These are phyloP conservation scores for Russula vinacea DNA, from an alignment of 768 basidiomycete species.

Conservation along the genomic window DNA sequence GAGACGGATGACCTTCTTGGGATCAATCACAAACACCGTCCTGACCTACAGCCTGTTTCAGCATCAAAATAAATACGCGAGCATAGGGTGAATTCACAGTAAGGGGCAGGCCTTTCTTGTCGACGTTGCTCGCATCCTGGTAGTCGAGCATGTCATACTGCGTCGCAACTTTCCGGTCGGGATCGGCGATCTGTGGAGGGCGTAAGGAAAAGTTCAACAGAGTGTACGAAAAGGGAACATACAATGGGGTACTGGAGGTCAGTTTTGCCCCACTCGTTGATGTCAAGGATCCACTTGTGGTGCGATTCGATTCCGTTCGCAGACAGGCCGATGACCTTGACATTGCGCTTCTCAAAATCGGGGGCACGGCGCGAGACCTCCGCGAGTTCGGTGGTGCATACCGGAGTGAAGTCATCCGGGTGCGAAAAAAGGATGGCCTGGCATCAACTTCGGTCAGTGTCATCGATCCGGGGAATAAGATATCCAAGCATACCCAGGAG, in stretches of 20 bases:
- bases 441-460: neutral
- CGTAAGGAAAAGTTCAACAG: neutral
- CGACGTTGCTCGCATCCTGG: conserved; percentile 88
- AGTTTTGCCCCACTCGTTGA: conserved; percentile 80
- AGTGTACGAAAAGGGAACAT: conserved; percentile 33
- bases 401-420: conserved; percentile 89
- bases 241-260: conserved; percentile 91
- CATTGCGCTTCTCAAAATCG: conserved; percentile 83
- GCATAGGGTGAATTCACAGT: conserved; percentile 49
- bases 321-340: conserved; percentile 92
- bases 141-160: conserved; percentile 96
- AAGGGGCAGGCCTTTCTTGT: conserved; percentile 87
- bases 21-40: conserved; percentile 96
- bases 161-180: conserved; percentile 77
- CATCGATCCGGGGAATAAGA: neutral
- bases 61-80: neutral
- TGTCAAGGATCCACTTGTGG: conserved; percentile 84
- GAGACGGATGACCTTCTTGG: conserved; percentile 90
- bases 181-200: conserved; percentile 76
- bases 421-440: conserved; percentile 91
- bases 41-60: conserved; percentile 56
- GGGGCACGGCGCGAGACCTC: conserved; percentile 85
- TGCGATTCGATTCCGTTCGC: conserved; percentile 88
- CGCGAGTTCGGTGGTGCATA: conserved; percentile 96
- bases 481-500: conserved; percentile 61